A percentile compares a stretch with the other conserved stretches of the same genome.
phyloP scores from a whole-genome alignment of 2,329 filamentous ascomycete genomes.

The Corinectria fuckeliana region DNA sequence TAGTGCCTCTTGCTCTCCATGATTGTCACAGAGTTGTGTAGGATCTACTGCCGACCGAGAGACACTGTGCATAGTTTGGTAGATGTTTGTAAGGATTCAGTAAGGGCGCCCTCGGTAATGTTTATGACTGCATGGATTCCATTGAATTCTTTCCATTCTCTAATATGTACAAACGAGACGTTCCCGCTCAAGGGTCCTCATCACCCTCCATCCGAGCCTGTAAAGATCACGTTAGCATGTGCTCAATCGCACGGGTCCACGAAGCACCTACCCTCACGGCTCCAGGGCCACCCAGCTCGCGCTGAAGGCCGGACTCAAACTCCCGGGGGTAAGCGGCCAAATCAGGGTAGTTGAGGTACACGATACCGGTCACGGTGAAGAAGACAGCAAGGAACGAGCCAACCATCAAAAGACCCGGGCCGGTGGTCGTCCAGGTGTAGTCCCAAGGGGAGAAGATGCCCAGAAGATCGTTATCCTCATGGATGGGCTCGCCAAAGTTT shows the following conservation, averaged over 20 bases:
- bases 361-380: conserved; percentile 68
- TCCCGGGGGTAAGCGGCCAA: conserved; percentile 71
- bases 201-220: conserved; percentile 64
- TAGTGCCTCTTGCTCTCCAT: background rate
- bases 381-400: conserved; percentile 70
- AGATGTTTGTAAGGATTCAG: background rate
- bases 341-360: conserved; percentile 76
- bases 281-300: conserved; percentile 75
- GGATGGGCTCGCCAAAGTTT: conserved; percentile 95
- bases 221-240: conserved; percentile 31
- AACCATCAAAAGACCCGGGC: conserved; percentile 72
- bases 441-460: conserved; percentile 89
- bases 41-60: no score
- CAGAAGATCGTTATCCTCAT: conserved; percentile 94
- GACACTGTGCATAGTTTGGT: background rate
- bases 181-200: conserved; percentile 53
- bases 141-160: conserved; percentile 32
- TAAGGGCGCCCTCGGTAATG: conserved; percentile 2
- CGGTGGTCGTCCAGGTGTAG: conserved; percentile 81
- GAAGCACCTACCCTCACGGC: conserved; percentile 67
- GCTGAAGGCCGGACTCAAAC: conserved; percentile 75
- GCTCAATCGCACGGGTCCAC: background rate
- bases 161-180: conserved; percentile 47
- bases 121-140: conserved; percentile 17
- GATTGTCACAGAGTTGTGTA: background rate